phyloP scores from a whole-genome alignment of 148 eudicot genomes.

The Spergularia marina region DNA sequence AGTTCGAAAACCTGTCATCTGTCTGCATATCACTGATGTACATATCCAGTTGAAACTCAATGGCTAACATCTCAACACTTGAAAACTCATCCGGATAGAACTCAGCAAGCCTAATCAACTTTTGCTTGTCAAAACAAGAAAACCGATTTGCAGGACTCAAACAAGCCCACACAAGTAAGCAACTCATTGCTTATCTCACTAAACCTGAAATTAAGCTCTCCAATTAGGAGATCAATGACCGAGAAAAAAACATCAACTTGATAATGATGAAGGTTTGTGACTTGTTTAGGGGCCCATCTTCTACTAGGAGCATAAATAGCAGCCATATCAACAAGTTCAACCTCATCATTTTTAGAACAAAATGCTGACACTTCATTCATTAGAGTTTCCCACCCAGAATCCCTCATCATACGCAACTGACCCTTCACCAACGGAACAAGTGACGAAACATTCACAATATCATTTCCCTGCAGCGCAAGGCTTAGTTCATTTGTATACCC shows the following conservation, averaged over 20 bases:
- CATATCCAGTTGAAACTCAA: not conserved
- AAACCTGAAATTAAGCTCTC: conserved; percentile 1
- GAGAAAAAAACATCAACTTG: not conserved
- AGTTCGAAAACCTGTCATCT: not conserved
- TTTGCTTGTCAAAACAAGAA: conserved; percentile 16
- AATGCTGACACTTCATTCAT: not conserved
- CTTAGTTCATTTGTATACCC: not conserved
- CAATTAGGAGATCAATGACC: not conserved
- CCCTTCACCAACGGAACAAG: not conserved
- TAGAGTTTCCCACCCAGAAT: not conserved
- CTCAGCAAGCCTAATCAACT: conserved; percentile 8
- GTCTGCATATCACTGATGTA: not conserved
- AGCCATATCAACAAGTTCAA: conserved; percentile 6
- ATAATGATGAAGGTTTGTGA: not conserved
- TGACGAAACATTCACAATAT: not conserved
- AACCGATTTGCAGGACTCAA: conserved; percentile 1
- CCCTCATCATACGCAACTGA: not conserved
- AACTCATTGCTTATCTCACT: not conserved
- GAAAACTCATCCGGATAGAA: conserved; percentile 16
- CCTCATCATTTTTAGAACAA: not conserved
- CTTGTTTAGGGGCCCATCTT: not conserved
- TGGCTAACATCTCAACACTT: not conserved
- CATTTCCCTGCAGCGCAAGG: conserved; percentile 2
- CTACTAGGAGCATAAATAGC: not conserved
- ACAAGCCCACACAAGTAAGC: conserved; percentile 11